Evolutionary conservation across 208 protist genomes (phyloP), one percentile per base, ranked within the genome.

Genomic region (Strigomonas galati): DNA sequence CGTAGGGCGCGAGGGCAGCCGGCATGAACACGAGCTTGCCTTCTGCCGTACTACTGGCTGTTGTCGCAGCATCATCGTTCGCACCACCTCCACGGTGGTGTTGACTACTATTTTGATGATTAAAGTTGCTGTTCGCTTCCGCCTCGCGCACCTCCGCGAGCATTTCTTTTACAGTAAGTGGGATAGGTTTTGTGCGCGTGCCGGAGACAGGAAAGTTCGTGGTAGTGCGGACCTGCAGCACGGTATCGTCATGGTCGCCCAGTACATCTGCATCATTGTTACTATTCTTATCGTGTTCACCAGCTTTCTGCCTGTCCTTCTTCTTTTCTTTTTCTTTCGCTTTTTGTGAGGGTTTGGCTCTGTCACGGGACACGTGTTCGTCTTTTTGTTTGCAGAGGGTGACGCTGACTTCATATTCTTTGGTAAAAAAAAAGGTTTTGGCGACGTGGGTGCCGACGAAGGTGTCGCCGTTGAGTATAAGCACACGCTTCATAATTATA

Each of bases 391-490:
- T 58, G 10, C 78, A 80, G 27, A 82, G 74, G 1, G 89, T 94
- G 12, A 91, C 79, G 46, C 87, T 82, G 4, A 94, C 74, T 12
- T 89, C 71, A 57, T 94, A 94, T 78, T 94, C 85, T 37, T 75
- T 79, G 14, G 81, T 78, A 10, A 79, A 60, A 63, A 78, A 82
- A 43, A 94, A 94, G 17, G 66, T 54, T 31, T 71, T 67, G 35
- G 80, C 83, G 19, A 92, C 82, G 51, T 91, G 81, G 17, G 53
- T 62, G 31, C 89, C 89, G 28, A 94, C 85, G 62, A 84, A 94
- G 30, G 79, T 82, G 70, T 92, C 85, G 48, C 77, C 89, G 62
- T 85, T 91, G n/a, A 94, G 71, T 27, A 94, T 79, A 0, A 94
- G 64, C 35, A 92, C 89, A 27, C 78, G 81, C 73, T 94, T 94